These are phyloP conservation scores for Cercospora sp. DNA, from an alignment of 2,329 filamentous ascomycete genomes.

Conservation along the genomic window DNA sequence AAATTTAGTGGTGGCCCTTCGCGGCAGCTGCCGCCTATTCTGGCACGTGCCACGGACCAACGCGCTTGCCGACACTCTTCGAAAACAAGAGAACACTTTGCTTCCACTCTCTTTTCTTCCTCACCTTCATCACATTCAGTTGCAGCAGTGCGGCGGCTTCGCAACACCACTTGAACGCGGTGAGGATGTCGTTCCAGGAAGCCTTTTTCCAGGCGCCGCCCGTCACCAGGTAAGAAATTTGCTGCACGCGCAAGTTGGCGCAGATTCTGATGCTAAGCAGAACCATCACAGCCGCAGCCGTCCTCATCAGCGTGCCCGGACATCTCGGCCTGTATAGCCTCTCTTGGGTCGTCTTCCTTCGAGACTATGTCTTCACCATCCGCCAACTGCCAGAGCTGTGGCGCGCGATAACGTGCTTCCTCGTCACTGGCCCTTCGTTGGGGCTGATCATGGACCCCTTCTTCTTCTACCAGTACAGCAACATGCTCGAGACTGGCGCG, in stretches of 20 bases:
- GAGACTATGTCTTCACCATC: conserved; percentile 47
- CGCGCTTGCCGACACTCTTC: neutral
- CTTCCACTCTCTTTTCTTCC: neutral
- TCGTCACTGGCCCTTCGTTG: conserved; percentile 57
- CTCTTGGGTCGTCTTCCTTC: conserved; percentile 57
- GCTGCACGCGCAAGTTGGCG: conserved; percentile 15
- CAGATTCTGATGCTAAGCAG: conserved; percentile 57
- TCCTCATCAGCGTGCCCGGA: conserved; percentile 62
- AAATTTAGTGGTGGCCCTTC: neutral
- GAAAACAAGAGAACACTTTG: conserved; percentile 13
- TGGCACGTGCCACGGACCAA: neutral
- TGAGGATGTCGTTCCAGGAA: conserved; percentile 29
- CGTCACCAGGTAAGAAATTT: conserved; percentile 59
- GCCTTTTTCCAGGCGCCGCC: conserved; percentile 61
- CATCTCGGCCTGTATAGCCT: conserved; percentile 58
- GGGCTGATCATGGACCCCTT: conserved; percentile 71
- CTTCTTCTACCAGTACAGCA: conserved; percentile 76
- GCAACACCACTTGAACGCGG: neutral
- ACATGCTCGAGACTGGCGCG: conserved; percentile 69
- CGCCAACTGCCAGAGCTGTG: conserved; percentile 61
- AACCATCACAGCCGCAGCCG: conserved; percentile 65
- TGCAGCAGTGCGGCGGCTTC: conserved; percentile 7
- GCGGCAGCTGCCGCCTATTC: neutral
- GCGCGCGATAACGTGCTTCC: conserved; percentile 59
- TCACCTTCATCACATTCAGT: neutral